Conservation (phyloP, 768 basidiomycete species). For the Pisolithus marmoratus region DNA sequence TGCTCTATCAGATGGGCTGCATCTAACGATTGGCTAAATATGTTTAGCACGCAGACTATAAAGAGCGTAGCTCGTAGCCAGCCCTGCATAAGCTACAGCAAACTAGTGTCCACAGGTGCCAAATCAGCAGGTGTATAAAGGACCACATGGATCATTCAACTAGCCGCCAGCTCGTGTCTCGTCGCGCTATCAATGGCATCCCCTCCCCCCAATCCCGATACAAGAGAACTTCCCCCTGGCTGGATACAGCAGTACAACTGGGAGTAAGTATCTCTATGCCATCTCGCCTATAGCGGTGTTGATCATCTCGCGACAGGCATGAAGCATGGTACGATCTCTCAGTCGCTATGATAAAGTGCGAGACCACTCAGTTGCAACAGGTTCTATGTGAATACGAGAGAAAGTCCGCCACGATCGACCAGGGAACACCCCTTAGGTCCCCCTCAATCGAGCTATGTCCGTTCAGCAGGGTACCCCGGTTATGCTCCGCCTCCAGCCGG, state of each 20-base stretch:
- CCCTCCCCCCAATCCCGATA: constrained; percentile 49
- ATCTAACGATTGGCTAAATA: too few species aligned
- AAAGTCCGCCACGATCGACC: constrained; percentile 55
- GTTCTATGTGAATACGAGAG: constrained; percentile 72
- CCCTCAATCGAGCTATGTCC: constrained; percentile 37
- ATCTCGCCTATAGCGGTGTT: not conserved
- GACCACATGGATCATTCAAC: not conserved
- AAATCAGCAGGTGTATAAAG: constrained; percentile 9
- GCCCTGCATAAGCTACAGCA: constrained; percentile 25
- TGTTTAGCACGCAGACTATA: too few species aligned
- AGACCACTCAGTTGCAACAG: constrained; percentile 30
- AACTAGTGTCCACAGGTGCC: constrained; percentile 26
- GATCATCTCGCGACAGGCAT: constrained; percentile 38
- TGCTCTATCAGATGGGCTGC: too few species aligned
- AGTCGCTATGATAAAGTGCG: not conserved
- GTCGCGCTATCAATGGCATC: constrained; percentile 31
- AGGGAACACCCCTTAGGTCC: constrained; percentile 71
- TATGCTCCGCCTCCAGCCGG: not conserved
- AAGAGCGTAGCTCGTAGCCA: constrained; percentile 5
- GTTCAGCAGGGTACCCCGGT: constrained; percentile 15
- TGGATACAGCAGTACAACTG: constrained; percentile 65
- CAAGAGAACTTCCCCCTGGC: constrained; percentile 55
- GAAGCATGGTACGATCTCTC: constrained; percentile 47
- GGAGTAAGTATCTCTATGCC: constrained; percentile 42
- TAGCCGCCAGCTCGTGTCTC: not conserved